Evolutionary conservation across 139 green algal genomes (phyloP).

Genomic region (Penium margaritaceum): DNA sequence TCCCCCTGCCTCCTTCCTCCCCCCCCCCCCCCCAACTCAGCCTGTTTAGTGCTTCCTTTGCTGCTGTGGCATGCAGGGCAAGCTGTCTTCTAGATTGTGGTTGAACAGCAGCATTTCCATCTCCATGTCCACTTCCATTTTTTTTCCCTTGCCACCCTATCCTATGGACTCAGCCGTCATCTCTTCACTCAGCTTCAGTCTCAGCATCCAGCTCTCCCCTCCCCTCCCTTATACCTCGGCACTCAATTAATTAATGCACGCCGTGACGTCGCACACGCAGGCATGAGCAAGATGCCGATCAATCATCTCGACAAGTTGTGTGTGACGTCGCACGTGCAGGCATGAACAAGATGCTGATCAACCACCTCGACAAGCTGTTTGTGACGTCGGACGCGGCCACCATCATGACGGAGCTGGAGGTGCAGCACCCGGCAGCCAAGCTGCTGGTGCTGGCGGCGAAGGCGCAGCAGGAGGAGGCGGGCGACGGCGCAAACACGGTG

Average conservation of each 20-base stretch:
- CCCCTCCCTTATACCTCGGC: no score
- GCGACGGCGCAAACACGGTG: conserved; percentile 95
- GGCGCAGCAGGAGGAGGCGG: conserved; percentile 88
- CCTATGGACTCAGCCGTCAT: no score
- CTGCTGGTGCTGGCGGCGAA: conserved; percentile 85
- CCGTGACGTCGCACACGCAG: no score
- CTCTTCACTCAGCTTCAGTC: no score
- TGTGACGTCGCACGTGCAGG: conserved; percentile 90
- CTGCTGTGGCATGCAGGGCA: no score
- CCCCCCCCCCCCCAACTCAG: neutral
- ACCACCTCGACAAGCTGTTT: conserved; percentile 97
- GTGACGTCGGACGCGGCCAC: conserved; percentile 91
- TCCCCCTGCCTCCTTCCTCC: neutral
- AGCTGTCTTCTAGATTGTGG: neutral
- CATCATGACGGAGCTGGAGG: conserved; percentile 91
- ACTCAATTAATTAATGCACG: no score
- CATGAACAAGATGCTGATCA: conserved; percentile 99
- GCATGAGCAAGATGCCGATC: conserved; percentile 99
- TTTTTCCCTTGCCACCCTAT: no score
- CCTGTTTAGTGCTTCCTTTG: neutral
- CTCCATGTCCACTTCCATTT: no score
- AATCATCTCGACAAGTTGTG: conserved; percentile 98
- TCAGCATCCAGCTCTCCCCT: no score
- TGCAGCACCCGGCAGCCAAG: conserved; percentile 91
- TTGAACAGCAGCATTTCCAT: neutral